Evolutionary conservation across 768 basidiomycete genomes (phyloP).

Genomic region (Cyclocybe cylindracea): DNA sequence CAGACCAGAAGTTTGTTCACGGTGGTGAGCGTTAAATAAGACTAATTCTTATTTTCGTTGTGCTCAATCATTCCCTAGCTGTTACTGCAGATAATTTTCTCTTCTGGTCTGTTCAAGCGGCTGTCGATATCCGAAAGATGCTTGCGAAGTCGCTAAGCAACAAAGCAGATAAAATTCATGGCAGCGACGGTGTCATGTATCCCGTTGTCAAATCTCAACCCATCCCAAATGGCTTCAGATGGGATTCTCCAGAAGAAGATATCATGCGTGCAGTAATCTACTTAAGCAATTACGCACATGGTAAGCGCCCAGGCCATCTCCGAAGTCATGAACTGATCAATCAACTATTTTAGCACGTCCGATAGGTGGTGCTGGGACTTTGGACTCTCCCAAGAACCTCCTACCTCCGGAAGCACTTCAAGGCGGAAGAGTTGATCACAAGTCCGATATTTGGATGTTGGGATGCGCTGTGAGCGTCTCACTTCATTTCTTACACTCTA

Average conservation of each 20-base stretch:
- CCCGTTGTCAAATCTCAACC: slow-evolving; percentile 5
- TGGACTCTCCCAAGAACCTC: neutral
- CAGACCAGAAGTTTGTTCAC: neutral
- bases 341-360: neutral
- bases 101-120: neutral
- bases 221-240: slow-evolving; percentile 1
- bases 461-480: slow-evolving; percentile 9
- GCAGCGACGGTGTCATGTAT: slow-evolving; percentile 6
- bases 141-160: neutral
- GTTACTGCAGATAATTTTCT: slow-evolving; percentile 9
- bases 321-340: neutral
- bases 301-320: neutral
- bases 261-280: neutral
- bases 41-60: neutral
- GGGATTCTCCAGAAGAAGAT: neutral
- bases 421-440: slow-evolving; percentile 3
- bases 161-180: neutral
- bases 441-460: slow-evolving; percentile 12
- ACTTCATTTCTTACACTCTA: neutral
- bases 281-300: slow-evolving; percentile 7
- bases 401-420: slow-evolving; percentile 7
- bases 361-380: neutral
- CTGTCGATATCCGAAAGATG: neutral
- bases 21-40: slow-evolving; percentile 1
- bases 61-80: neutral